Evolutionary conservation across 208 protist species (phyloP).

Genomic region (Trypanosomatidae sp.): DNA sequence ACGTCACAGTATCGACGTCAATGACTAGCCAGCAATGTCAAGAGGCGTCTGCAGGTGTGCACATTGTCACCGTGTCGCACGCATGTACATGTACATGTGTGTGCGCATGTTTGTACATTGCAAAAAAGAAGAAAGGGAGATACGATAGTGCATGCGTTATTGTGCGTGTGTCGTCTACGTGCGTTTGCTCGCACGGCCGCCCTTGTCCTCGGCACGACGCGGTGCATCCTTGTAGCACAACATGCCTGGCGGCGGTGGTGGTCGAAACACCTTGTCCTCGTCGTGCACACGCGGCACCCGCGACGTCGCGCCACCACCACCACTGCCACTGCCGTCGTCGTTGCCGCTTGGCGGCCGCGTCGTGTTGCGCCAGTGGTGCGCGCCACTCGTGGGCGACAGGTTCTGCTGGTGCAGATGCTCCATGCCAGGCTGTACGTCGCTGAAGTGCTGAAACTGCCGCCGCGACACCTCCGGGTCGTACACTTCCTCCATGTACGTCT

Average conservation of each 20-base stretch:
- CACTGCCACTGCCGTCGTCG: too few species aligned
- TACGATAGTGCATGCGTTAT: not conserved
- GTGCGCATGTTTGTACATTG: not conserved
- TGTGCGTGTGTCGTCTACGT: not conserved
- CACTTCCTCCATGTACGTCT: conserved; percentile 87
- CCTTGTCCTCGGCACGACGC: not conserved
- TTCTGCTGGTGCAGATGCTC: conserved; percentile 58
- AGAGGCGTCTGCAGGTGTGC: not conserved
- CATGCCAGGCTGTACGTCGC: conserved; percentile 64
- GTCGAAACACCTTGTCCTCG: conserved; percentile 65
- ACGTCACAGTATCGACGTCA: not conserved
- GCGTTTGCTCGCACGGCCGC: not conserved
- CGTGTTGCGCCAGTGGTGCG: conserved; percentile 61
- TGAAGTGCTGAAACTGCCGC: conserved; percentile 77
- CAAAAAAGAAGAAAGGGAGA: not conserved
- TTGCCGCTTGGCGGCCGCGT: too few species aligned
- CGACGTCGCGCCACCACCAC: too few species aligned
- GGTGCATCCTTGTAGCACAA: conserved; percentile 5
- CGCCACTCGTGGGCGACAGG: conserved; percentile 43
- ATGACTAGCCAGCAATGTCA: not conserved
- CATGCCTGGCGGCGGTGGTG: conserved; percentile 62
- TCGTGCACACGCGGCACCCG: too few species aligned
- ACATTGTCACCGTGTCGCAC: not conserved
- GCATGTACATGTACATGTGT: conserved; percentile 2
- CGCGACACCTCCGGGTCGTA: conserved; percentile 80